Percentiles rank a stretch among this genome's conserved stretches.
phyloP scores from a whole-genome alignment of 805 yeast genomes.

The Kazachstania kunashirensis region DNA sequence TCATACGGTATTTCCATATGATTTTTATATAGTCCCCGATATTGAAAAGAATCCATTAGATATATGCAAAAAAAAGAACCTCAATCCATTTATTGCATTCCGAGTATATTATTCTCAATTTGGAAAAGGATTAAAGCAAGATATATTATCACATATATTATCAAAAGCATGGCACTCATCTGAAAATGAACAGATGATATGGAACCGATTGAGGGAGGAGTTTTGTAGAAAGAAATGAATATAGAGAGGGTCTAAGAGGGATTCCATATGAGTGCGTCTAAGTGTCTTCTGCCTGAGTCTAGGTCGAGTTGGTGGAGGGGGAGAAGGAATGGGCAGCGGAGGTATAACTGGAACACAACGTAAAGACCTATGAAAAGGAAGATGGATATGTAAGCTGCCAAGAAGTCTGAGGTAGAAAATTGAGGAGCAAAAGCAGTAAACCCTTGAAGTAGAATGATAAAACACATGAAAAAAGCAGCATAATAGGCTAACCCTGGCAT shows the following conservation, averaged over 20 bases:
- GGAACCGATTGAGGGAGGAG: slow-evolving; percentile 4
- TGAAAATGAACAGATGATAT: slow-evolving; percentile 1
- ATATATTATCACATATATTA: slow-evolving; percentile 13
- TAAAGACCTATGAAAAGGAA: slow-evolving; percentile 20
- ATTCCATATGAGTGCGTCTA: slow-evolving; percentile 1
- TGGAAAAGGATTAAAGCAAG: slow-evolving; percentile 17
- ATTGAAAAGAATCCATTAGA: slow-evolving; percentile 2
- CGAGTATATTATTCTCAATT: slow-evolving; percentile 21
- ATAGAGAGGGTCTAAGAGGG: slow-evolving; percentile 4
- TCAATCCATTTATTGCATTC: slow-evolving; percentile 22
- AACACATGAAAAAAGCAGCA: slow-evolving; percentile 41
- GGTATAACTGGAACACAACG: neutral
- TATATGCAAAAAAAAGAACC: slow-evolving; percentile 4
- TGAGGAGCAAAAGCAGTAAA: slow-evolving; percentile 48
- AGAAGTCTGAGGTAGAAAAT: slow-evolving; percentile 47
- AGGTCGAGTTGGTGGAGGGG: slow-evolving; percentile 2
- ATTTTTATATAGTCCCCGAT: neutral
- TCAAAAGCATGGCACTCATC: slow-evolving; percentile 17
- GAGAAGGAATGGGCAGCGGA: slow-evolving; percentile 1
- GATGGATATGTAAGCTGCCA: slow-evolving; percentile 63
- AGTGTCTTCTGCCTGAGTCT: slow-evolving; percentile 2
- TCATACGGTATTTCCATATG: neutral
- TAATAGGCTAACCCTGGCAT: slow-evolving; percentile 65
- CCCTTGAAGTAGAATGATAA: slow-evolving; percentile 66
- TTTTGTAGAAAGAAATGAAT: slow-evolving; percentile 2